Percentiles rank a stretch among this genome's conserved stretches.
phyloP scores from a whole-genome alignment of 345 rosid species.

The Salix exigua region DNA sequence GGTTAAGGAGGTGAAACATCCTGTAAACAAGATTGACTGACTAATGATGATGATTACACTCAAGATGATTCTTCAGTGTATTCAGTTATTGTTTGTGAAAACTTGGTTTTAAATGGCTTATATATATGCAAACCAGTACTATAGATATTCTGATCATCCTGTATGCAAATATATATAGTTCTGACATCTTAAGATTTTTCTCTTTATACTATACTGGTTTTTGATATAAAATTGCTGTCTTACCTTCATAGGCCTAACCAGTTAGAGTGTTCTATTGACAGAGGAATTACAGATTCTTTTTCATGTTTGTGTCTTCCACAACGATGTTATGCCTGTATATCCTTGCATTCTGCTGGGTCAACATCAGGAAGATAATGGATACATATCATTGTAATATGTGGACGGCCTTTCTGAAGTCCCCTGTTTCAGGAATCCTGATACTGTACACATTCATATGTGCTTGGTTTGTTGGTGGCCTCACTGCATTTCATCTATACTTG shows the following conservation, averaged over 20 bases:
- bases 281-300: constrained; percentile 94
- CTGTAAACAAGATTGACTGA: not conserved
- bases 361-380: constrained; percentile 58
- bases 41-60: not conserved
- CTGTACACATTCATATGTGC: constrained; percentile 59
- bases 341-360: constrained; percentile 71
- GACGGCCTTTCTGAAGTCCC: constrained; percentile 66
- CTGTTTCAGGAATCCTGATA: constrained; percentile 71
- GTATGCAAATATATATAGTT: not conserved
- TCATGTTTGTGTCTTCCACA: constrained; percentile 88
- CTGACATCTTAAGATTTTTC: constrained; percentile 4
- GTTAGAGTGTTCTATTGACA: constrained; percentile 33
- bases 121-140: too few relatives aligned
- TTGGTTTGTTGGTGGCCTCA: constrained; percentile 96
- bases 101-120: not conserved
- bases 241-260: constrained; percentile 15
- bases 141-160: not conserved
- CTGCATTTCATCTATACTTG: constrained; percentile 78
- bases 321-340: constrained; percentile 80
- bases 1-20: not conserved
- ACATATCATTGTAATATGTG: constrained; percentile 43
- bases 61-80: not conserved
- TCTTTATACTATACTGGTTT: not conserved
- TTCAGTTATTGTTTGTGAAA: not conserved
- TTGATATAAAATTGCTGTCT: not conserved